These are phyloP conservation scores for Colletotrichum simmondsii DNA, from an alignment of 2,329 filamentous ascomycete genomes.

Conservation along the genomic window DNA sequence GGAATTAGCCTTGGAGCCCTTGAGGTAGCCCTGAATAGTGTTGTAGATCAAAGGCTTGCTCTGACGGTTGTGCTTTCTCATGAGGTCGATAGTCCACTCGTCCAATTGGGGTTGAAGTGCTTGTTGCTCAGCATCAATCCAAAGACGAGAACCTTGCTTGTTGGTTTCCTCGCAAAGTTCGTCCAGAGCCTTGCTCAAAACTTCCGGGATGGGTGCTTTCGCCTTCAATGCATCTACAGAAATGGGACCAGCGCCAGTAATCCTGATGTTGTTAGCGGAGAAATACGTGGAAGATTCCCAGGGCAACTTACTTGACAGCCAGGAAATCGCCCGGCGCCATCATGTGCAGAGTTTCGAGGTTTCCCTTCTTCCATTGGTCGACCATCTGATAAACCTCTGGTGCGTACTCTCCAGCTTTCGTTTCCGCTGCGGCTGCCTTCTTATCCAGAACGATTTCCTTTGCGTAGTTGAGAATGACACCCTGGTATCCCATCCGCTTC, in stretches of 20 bases:
- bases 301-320: constrained; percentile 65
- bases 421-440: constrained; percentile 57
- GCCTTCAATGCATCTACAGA: constrained; percentile 75
- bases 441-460: constrained; percentile 78
- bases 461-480: constrained; percentile 88
- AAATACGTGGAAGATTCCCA: neutral
- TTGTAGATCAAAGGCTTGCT: constrained; percentile 78
- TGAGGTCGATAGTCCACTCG: constrained; percentile 81
- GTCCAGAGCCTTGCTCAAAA: constrained; percentile 76
- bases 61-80: constrained; percentile 78
- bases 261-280: constrained; percentile 52
- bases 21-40: constrained; percentile 83
- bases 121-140: constrained; percentile 90
- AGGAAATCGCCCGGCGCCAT: constrained; percentile 74
- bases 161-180: constrained; percentile 79
- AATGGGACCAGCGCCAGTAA: constrained; percentile 83
- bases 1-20: constrained; percentile 68
- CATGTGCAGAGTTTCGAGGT: constrained; percentile 78
- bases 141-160: constrained; percentile 75
- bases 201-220: constrained; percentile 69
- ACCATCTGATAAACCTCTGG: constrained; percentile 60
- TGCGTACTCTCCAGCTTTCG: constrained; percentile 54
- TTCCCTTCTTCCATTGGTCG: constrained; percentile 78
- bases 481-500: constrained; percentile 81
- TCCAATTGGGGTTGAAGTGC: constrained; percentile 83